Conservation (phyloP, 441 rosid species). For the Arabidopsis lyrata region DNA sequence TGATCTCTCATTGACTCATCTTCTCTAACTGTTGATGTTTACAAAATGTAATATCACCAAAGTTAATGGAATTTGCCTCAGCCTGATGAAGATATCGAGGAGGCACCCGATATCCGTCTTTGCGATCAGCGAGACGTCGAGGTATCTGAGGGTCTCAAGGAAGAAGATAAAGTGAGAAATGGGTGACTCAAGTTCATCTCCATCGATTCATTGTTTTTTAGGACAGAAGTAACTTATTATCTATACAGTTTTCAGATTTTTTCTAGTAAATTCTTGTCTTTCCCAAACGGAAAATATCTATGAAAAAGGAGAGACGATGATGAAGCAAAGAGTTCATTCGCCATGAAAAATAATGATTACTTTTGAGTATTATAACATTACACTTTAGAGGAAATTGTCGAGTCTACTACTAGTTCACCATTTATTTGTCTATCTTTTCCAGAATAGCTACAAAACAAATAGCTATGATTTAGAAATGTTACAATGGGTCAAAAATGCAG, state of each 20-base stretch:
- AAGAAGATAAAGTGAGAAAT: not conserved
- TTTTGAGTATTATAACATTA: too few relatives aligned
- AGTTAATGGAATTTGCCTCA: conserved; percentile 35
- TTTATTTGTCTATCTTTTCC: too few relatives aligned
- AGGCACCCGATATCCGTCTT: conserved; percentile 60
- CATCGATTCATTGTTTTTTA: not conserved
- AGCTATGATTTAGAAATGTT: too few relatives aligned
- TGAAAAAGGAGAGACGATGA: not conserved
- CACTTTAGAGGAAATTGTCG: too few relatives aligned
- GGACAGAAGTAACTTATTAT: not conserved
- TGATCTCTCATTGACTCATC: conserved; percentile 20
- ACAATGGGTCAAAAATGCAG: too few relatives aligned
- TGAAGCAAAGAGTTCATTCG: too few relatives aligned
- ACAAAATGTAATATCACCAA: not conserved
- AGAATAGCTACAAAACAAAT: too few relatives aligned
- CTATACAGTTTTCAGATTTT: not conserved
- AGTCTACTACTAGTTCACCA: too few relatives aligned
- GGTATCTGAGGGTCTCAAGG: not conserved
- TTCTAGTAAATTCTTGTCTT: not conserved
- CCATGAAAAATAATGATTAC: too few relatives aligned
- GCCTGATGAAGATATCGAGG: conserved; percentile 84
- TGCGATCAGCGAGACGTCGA: conserved; percentile 25
- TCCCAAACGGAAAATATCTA: not conserved
- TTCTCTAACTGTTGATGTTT: not conserved
- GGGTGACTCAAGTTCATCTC: not conserved